phyloP scores from a whole-genome alignment of 1,139 yeast genomes.

The Zygotorulaspora mrakii region DNA sequence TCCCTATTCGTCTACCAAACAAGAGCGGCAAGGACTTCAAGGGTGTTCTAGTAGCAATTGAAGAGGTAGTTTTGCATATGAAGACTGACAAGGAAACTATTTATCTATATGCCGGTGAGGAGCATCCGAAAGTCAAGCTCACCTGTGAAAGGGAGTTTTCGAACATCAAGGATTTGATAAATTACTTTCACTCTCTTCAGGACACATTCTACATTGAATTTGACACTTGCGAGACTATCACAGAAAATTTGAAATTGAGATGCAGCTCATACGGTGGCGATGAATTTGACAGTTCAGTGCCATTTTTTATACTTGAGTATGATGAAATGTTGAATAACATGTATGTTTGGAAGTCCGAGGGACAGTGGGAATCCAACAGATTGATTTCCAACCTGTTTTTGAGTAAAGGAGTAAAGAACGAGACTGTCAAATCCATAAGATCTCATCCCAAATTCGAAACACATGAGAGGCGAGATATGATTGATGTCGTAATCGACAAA shows the following conservation, averaged over 20 bases:
- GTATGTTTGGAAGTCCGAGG: constrained; percentile 30
- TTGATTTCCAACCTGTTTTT: constrained; percentile 22
- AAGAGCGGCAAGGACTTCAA: no score
- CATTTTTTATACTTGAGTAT: constrained; percentile 29
- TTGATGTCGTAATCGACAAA: constrained; percentile 16
- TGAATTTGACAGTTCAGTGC: constrained; percentile 15
- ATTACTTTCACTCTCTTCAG: constrained; percentile 25
- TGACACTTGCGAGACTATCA: constrained; percentile 27
- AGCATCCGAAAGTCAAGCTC: constrained; percentile 26
- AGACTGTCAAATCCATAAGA: constrained; percentile 7
- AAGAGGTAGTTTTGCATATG: constrained; percentile 1
- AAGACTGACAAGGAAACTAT: constrained; percentile 18
- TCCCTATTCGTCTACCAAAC: no score
- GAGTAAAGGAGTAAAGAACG: constrained; percentile 5
- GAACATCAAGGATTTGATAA: constrained; percentile 16
- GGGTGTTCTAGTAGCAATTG: no score
- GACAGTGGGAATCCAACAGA: constrained; percentile 27
- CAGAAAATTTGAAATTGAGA: constrained; percentile 30
- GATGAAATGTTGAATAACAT: constrained; percentile 22
- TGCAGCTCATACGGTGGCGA: constrained; percentile 18
- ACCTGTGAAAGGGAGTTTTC: constrained; percentile 22
- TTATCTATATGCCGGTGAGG: constrained; percentile 29
- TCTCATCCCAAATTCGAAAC: constrained; percentile 10
- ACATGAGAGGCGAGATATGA: constrained; percentile 11
- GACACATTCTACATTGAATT: constrained; percentile 28